These are phyloP conservation scores for Rhodotorula toruloides DNA, from an alignment of 768 basidiomycete species.

Conservation along the genomic window DNA sequence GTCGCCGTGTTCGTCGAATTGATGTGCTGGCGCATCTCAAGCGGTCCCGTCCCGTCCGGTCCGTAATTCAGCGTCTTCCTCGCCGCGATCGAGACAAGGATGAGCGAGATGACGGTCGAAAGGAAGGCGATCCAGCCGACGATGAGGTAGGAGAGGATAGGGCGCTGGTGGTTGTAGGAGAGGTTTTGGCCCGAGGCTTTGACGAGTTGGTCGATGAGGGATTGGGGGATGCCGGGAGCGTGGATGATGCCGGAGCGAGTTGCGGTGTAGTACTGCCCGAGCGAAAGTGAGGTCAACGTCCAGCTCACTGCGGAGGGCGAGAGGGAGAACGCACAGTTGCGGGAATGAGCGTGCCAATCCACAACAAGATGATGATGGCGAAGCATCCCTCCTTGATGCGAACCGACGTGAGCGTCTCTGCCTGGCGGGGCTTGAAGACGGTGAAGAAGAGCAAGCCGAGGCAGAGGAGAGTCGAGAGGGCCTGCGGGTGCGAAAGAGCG, in stretches of 20 bases:
- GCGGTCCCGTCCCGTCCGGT: neutral
- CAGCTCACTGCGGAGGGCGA: neutral
- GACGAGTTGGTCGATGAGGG: constrained; percentile 17
- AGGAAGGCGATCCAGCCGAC: constrained; percentile 32
- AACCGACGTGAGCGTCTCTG: constrained; percentile 28
- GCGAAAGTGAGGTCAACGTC: neutral
- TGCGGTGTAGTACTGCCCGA: constrained; percentile 13
- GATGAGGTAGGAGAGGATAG: constrained; percentile 5
- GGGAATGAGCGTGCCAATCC: constrained; percentile 28
- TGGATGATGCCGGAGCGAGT: constrained; percentile 5
- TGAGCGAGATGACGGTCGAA: constrained; percentile 24
- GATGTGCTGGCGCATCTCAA: neutral
- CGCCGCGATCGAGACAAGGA: constrained; percentile 29
- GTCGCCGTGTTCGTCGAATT: neutral
- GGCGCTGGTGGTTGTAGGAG: neutral
- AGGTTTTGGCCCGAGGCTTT: constrained; percentile 9
- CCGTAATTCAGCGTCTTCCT: constrained; percentile 36
- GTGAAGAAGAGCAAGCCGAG: constrained; percentile 11
- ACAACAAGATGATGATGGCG: constrained; percentile 11
- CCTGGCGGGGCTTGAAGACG: constrained; percentile 2
- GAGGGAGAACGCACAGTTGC: constrained; percentile 6
- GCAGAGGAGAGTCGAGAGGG: constrained; percentile 14
- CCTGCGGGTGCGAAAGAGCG: neutral
- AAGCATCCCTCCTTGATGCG: constrained; percentile 34
- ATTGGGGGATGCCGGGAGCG: constrained; percentile 12